Base-by-base conservation (phyloP, 768 basidiomycete genomes). In the Sarcomyxa edulis region DNA sequence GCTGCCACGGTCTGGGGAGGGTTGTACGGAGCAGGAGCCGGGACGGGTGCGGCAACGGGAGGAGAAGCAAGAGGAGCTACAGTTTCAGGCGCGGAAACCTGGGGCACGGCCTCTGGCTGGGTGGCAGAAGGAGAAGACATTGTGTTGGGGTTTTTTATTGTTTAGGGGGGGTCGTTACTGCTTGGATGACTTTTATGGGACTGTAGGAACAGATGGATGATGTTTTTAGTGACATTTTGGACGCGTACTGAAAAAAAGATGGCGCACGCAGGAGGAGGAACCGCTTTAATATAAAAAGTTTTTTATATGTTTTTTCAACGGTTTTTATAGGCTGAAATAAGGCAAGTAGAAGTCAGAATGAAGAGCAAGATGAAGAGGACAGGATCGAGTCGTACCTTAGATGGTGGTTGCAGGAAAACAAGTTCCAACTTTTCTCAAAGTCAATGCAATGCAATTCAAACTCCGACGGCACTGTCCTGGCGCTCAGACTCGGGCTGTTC, bases 171-270 rank as follows among this genome's bases (percentile, higher is more conserved):
- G 82, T 90, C 86, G 86, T 90, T 90, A 90, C 86, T 90, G 84
- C 80, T 86, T 86, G 81, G 75, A 81, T 72, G 65, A 71, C 75
- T 85, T 88, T 84, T 82, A 69, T 81, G 68, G 61, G 66, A 71
- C 75, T 80, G 51, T 39, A 45, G n/a, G n/a, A n/a, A n/a, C n/a
- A n/a, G n/a, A n/a, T 37, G 35, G 35, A 42, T 52, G 47, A 47
- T n/a, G n/a, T n/a, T n/a, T n/a, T n/a, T n/a, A n/a, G n/a, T n/a
- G n/a, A n/a, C n/a, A n/a, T n/a, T n/a, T n/a, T n/a, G n/a, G n/a
- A n/a, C n/a, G n/a, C n/a, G n/a, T n/a, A n/a, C n/a, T n/a, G 46
- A 6, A 40, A 37, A 39, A 48, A 35, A 46, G 27, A 42, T 34
- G 43, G 68, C 75, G 46, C 53, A 81, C 78, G 83, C 70, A 78